A percentile compares a stretch with the other conserved stretches of the same genome.
Evolutionary conservation across 2,329 filamentous ascomycete species (phyloP).

Genomic region (Coleophoma cylindrospora): DNA sequence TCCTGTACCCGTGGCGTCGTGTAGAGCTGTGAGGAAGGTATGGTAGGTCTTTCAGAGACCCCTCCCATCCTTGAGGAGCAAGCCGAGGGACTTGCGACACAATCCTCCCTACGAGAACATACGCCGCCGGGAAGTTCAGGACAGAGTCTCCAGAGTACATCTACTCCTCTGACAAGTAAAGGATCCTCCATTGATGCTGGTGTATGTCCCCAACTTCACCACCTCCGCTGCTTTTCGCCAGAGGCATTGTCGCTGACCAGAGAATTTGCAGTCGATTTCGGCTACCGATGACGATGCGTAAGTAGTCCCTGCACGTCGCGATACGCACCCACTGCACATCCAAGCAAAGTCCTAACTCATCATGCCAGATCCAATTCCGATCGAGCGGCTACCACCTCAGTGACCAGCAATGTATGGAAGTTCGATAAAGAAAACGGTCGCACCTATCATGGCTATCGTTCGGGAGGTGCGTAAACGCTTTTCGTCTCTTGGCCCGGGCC

Average conservation of each 20-base stretch:
- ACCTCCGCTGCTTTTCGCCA: neutral
- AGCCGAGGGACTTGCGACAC: neutral
- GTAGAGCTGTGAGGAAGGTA: neutral
- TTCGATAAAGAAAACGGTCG: conserved; percentile 11
- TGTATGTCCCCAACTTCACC: neutral
- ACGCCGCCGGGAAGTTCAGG: neutral
- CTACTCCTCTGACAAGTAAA: neutral
- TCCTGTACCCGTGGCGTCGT: too few relatives aligned
- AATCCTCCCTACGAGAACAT: neutral
- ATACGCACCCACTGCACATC: neutral
- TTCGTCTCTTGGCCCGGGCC: neutral
- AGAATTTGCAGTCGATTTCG: neutral
- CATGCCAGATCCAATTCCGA: neutral
- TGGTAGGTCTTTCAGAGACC: neutral
- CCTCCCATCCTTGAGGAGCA: neutral
- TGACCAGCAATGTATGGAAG: conserved; percentile 8
- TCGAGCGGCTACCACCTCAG: conserved; percentile 1
- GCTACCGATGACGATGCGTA: neutral
- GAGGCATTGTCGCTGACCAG: neutral
- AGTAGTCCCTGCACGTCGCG: neutral
- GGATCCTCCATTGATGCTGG: neutral
- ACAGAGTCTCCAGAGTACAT: neutral
- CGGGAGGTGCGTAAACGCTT: conserved; percentile 4
- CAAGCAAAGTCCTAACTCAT: neutral
- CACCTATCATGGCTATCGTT: conserved; percentile 10